phyloP scores from a whole-genome alignment of 108 stramenopile genomes.

The Parietichytrium sp. region DNA sequence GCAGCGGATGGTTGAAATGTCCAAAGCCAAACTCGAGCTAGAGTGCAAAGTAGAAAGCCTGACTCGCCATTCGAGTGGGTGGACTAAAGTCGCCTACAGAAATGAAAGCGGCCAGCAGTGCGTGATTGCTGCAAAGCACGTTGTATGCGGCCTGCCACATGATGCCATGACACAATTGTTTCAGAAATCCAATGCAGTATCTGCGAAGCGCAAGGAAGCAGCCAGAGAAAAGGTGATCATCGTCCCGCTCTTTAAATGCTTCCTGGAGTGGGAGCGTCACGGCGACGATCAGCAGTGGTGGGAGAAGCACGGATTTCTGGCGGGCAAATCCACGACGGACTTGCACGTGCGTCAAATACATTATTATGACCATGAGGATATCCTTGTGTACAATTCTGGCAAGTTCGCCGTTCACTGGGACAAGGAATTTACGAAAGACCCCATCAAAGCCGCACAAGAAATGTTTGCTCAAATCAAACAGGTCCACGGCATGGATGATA shows the following conservation, averaged over 20 bases:
- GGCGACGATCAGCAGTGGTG: not conserved
- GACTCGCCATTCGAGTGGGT: not conserved
- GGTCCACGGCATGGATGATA: slow-evolving; percentile 11
- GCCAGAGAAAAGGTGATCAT: not conserved
- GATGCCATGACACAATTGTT: not conserved
- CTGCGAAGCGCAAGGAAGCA: not conserved
- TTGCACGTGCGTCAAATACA: slow-evolving; percentile 13
- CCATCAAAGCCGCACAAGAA: not conserved
- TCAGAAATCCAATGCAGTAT: not conserved
- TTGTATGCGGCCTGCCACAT: not conserved
- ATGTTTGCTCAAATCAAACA: not conserved
- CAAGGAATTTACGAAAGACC: not conserved
- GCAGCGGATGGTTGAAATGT: not conserved
- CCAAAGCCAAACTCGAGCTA: not conserved
- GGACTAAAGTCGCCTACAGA: not conserved
- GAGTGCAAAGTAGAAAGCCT: not conserved
- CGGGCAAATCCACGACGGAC: slow-evolving; percentile 17
- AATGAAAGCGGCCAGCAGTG: not conserved
- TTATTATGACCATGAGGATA: slow-evolving; percentile 24
- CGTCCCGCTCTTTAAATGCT: slow-evolving; percentile 12
- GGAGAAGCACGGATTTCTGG: not conserved
- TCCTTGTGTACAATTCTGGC: not conserved
- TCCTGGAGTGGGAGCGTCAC: not conserved
- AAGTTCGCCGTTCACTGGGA: slow-evolving; percentile 19
- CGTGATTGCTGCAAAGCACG: not conserved